These are phyloP conservation scores for Rhizopogon vinicolor DNA, from an alignment of 768 basidiomycete genomes.

Conservation along the genomic window DNA sequence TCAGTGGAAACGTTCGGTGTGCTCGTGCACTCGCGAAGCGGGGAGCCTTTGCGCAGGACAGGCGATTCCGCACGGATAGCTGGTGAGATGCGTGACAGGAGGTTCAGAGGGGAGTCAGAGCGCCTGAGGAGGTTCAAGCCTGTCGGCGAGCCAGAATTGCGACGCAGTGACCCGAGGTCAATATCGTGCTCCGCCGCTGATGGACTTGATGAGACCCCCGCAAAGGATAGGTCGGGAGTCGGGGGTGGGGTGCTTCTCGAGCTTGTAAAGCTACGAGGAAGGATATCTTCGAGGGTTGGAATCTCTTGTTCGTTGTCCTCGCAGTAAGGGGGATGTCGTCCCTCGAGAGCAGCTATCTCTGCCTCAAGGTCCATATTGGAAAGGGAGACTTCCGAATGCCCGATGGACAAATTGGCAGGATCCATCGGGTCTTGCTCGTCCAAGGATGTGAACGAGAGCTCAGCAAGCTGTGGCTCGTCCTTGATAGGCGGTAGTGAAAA, in stretches of 20 bases:
- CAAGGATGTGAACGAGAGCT: slow-evolving; percentile 23
- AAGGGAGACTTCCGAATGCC: slow-evolving; percentile 32
- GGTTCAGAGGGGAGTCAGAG: slow-evolving; percentile 19
- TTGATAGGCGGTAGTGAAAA: slow-evolving; percentile 16
- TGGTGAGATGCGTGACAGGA: slow-evolving; percentile 14
- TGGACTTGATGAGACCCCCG: slow-evolving; percentile 9
- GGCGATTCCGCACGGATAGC: slow-evolving; percentile 17
- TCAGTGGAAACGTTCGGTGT: not conserved
- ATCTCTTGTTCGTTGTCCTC: slow-evolving; percentile 4
- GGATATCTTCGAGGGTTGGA: slow-evolving; percentile 19
- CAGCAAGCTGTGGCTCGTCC: slow-evolving; percentile 18
- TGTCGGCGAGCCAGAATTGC: slow-evolving; percentile 15
- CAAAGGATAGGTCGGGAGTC: slow-evolving; percentile 15
- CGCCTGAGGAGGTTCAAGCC: slow-evolving; percentile 11
- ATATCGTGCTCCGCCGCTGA: slow-evolving; percentile 7
- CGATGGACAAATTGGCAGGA: slow-evolving; percentile 29
- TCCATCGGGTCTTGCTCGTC: slow-evolving; percentile 20
- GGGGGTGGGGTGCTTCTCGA: slow-evolving; percentile 23
- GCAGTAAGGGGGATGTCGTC: slow-evolving; percentile 8
- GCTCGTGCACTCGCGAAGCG: slow-evolving; percentile 9
- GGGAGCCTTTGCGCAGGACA: slow-evolving; percentile 19
- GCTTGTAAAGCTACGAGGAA: slow-evolving; percentile 18
- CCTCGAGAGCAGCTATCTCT: slow-evolving; percentile 20
- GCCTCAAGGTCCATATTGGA: slow-evolving; percentile 27
- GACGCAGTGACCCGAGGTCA: slow-evolving; percentile 5